Evolutionary conservation across 2,329 filamentous ascomycete genomes (phyloP).

Genomic region (Neobulgaria alba): DNA sequence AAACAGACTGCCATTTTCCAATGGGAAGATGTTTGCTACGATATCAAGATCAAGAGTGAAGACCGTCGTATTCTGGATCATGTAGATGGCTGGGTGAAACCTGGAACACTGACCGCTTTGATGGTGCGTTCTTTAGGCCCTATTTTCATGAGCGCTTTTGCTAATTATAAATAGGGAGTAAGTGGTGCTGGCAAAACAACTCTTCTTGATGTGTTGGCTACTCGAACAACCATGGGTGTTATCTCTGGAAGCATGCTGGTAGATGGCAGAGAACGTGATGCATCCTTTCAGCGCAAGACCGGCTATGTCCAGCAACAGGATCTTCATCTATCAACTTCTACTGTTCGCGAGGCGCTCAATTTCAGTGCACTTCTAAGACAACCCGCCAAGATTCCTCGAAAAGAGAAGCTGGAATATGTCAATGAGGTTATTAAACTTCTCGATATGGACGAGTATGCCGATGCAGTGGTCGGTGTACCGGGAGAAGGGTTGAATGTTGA

Average conservation of each 20-base stretch:
- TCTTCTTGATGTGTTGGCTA: constrained; percentile 70
- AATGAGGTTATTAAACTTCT: constrained; percentile 84
- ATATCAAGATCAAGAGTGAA: constrained; percentile 61
- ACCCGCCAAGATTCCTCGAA: constrained; percentile 57
- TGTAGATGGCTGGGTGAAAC: constrained; percentile 64
- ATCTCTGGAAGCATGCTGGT: constrained; percentile 75
- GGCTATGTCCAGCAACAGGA: constrained; percentile 91
- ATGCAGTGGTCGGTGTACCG: constrained; percentile 83
- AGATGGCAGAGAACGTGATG: constrained; percentile 47
- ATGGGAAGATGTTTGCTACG: constrained; percentile 50
- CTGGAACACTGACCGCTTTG: constrained; percentile 58
- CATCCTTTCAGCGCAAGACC: constrained; percentile 81
- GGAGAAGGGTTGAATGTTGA: constrained; percentile 58
- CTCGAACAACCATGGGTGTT: constrained; percentile 78
- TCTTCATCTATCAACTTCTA: constrained; percentile 74
- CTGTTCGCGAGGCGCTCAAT: constrained; percentile 77
- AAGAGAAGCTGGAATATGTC: constrained; percentile 81
- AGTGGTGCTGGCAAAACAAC: constrained; percentile 75
- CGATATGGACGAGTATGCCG: constrained; percentile 84
- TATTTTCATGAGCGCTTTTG: background rate
- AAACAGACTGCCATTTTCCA: constrained; percentile 24
- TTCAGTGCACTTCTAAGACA: constrained; percentile 87
- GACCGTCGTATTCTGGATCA: constrained; percentile 56
- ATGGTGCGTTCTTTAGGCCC: constrained; percentile 36
- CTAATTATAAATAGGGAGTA: constrained; percentile 12